Base-by-base conservation (phyloP, 805 yeast genomes). In the Metschnikowia borealis region DNA sequence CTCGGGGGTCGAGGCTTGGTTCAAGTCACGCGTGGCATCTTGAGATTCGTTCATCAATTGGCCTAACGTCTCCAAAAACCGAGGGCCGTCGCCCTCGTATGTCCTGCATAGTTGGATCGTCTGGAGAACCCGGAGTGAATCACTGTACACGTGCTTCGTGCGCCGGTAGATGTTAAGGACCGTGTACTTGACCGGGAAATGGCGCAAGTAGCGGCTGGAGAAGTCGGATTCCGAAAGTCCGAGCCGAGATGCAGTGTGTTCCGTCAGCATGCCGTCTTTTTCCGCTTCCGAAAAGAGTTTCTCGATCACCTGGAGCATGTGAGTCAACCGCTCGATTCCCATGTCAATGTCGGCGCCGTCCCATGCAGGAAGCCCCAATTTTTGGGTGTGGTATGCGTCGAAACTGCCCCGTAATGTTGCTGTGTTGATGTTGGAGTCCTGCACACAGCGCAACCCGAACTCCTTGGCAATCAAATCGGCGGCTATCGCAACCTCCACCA, bases 401-500 rank as follows among this genome's bases (percentile, higher is more conserved):
- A 82, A 67, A 20, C 83, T 80, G n/a, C 85, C 88, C 52, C 85
- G 70, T 53, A 85, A 70, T 33, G 85, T 82, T 6, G 87, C 87
- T 29, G 78, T 77, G 23, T 66, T 64, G 32, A 82, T 70, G 53
- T 80, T 79, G 1, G 83, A 82, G 54, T 78, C 81, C 45, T 66
- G 72, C 6, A 64, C 69, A 34, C 80, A 64, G 1, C 57, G 55
- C 45, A 82, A 63, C 11, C 73, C 76, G 44, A 75, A 73, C 53
- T 70, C 70, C 34, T 69, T 61, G 8, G 85, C 87, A 52, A 85
- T 64, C 11, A 81, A 65, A 43, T 78, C 80, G 0, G 88, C 82
- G 3, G 87, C 87, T n/a, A 83, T 68, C 1, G 85, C 81, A 38
- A 82, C 85, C 61, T 85, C 90, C 13, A 83, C 89, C 1, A 84